Base-by-base conservation (phyloP, 2,329 filamentous ascomycete species). In the Blumeria graminis region DNA sequence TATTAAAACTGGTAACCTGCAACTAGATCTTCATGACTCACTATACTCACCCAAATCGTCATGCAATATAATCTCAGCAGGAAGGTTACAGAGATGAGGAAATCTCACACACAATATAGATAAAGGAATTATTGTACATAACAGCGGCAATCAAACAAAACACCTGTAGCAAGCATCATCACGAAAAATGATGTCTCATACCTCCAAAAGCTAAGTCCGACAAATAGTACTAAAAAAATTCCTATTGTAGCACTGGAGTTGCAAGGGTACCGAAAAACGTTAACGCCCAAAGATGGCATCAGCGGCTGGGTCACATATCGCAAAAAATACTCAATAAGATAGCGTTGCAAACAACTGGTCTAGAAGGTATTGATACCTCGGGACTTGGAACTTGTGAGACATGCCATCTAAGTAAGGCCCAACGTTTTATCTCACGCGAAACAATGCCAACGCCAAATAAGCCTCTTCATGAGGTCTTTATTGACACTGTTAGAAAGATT, bases 1-100 rank as follows among this genome's bases (percentile, higher is more conserved):
- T 35, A 10, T 36, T 8, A 52, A 6, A 11, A 35, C 35, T 35
- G 32, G 50, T 16, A 52, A 18, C 22, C n/a, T 52, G 2, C 6
- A n/a, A 6, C 9, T 52, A 6, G 11, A 35, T n/a, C 36, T 52
- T 18, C 7, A 52, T 52, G 50, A 52, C 18, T 8, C 50, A n/a
- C 32, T 52, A 7, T 52, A 34, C 32, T 52, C 28, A 35, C 33
- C 32, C 1, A 52, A 36, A 8, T 52, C 50, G 1, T 52, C 32
- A n/a, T 52, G 50, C 32, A 52, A 52, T 36, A 52, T 52, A n/a
- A 18, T 52, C 35, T 52, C 50, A 36, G 50, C 50, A n/a, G 50
- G 32, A 36, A 34, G 28, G 36, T 18, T 46, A 14, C 11, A 46
- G 22, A 46, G 41, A 46, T 46, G 3, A 9, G n/a, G 14, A 4